Evolutionary conservation across 2,329 filamentous ascomycete species (phyloP).

Genomic region (Malbranchea zuffiana): DNA sequence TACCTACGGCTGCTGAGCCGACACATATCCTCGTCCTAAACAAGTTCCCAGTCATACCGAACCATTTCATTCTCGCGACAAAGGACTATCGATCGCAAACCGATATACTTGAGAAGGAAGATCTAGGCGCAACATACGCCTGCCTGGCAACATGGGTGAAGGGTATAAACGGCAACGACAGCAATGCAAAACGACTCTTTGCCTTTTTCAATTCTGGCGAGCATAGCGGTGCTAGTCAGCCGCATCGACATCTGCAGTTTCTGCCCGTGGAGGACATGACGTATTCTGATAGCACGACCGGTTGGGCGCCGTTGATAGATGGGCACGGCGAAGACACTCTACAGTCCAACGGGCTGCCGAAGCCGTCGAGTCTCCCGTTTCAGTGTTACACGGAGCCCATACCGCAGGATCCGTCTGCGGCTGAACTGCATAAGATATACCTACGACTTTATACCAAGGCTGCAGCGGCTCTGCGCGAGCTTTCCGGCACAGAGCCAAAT

Average conservation of each 20-base stretch:
- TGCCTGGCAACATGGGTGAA: conserved; percentile 34
- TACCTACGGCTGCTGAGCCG: conserved; percentile 25
- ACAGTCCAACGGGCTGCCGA: neutral
- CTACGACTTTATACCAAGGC: conserved; percentile 31
- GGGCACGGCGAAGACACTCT: neutral
- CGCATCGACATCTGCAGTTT: conserved; percentile 40
- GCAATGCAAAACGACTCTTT: conserved; percentile 26
- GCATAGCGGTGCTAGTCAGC: conserved; percentile 39
- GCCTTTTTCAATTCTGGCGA: conserved; percentile 42
- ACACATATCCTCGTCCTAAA: conserved; percentile 37
- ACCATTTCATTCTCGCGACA: conserved; percentile 42
- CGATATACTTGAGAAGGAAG: conserved; percentile 33
- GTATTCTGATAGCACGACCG: conserved; percentile 11
- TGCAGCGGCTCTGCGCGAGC: conserved; percentile 5
- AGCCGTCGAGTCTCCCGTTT: conserved; percentile 36
- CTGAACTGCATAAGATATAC: conserved; percentile 30
- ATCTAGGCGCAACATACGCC: conserved; percentile 32
- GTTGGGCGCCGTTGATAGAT: conserved; percentile 44
- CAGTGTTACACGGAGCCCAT: conserved; percentile 38
- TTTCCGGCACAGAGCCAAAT: neutral
- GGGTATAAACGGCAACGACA: neutral
- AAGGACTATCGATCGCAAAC: conserved; percentile 32
- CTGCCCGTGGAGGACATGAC: conserved; percentile 37
- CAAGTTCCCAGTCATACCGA: conserved; percentile 39
- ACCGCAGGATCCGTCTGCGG: conserved; percentile 30